phyloP scores from a whole-genome alignment of 352 stramenopile genomes.

The Poterioochromonas sp. region DNA sequence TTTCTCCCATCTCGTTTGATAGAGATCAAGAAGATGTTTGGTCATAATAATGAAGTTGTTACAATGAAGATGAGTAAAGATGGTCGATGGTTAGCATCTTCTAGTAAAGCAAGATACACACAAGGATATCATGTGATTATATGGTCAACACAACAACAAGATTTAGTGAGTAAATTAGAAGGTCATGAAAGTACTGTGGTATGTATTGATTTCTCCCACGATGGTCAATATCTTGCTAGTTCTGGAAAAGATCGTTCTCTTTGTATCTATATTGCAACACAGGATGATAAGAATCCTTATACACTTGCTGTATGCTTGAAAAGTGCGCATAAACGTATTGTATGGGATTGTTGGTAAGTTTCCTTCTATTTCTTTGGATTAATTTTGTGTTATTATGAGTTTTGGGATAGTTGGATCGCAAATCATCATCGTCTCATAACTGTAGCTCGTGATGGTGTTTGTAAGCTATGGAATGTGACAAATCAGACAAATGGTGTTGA shows the following conservation, averaged over 20 bases:
- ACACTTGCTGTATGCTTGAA: not conserved
- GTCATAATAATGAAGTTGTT: slow-evolving; percentile 9
- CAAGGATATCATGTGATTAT: not conserved
- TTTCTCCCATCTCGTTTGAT: too few relatives aligned
- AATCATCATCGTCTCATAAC: not conserved
- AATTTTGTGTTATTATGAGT: not conserved
- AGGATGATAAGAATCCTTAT: not conserved
- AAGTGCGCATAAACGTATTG: slow-evolving; percentile 15
- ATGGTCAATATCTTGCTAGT: not conserved
- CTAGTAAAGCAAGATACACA: not conserved
- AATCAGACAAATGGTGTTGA: not conserved
- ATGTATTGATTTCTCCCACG: not conserved
- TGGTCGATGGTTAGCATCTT: not conserved
- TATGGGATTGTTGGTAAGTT: slow-evolving; percentile 9
- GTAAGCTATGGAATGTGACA: slow-evolving; percentile 1
- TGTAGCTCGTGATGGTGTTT: not conserved
- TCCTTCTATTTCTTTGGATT: not conserved
- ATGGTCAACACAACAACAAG: not conserved
- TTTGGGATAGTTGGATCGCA: not conserved
- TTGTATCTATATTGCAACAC: not conserved
- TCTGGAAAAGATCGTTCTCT: slow-evolving; percentile 19
- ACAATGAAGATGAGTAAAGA: not conserved
- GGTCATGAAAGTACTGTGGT: slow-evolving; percentile 14
- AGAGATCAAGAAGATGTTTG: not conserved
- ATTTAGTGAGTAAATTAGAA: not conserved